Evolutionary conservation across 2,329 filamentous ascomycete species (phyloP).

Genomic region (Fusarium gaditjirri): DNA sequence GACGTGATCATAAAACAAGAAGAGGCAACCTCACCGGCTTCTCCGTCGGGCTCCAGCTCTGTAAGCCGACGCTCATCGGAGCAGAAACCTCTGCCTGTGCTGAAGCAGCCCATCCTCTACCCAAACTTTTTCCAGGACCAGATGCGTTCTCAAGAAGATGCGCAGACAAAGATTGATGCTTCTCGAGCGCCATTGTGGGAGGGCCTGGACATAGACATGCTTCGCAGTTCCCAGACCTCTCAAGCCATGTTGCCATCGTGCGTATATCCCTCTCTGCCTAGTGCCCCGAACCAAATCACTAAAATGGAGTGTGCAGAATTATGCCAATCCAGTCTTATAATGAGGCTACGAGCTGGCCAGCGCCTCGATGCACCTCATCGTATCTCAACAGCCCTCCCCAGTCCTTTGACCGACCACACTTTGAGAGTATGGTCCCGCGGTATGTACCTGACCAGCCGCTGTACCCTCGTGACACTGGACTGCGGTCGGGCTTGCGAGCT

Average conservation of each 20-base stretch:
- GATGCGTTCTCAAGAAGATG: background rate
- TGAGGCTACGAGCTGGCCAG: slow-evolving; percentile 22
- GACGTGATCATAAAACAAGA: background rate
- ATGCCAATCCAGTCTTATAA: slow-evolving; percentile 6
- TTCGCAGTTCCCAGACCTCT: slow-evolving; percentile 1
- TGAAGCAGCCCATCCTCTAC: slow-evolving; percentile 8
- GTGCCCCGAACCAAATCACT: background rate
- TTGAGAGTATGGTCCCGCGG: slow-evolving; percentile 7
- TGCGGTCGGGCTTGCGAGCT: slow-evolving; percentile 20
- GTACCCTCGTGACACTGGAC: background rate
- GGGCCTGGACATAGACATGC: background rate
- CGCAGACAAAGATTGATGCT: slow-evolving; percentile 16
- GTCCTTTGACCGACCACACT: slow-evolving; percentile 12
- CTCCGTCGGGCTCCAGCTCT: slow-evolving; percentile 13
- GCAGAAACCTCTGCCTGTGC: slow-evolving; percentile 32
- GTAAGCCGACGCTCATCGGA: slow-evolving; percentile 26
- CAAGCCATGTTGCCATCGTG: slow-evolving; percentile 27
- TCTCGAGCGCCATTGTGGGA: slow-evolving; percentile 6
- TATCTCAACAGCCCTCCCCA: slow-evolving; percentile 1
- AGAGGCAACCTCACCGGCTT: slow-evolving; percentile 9
- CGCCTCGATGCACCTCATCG: slow-evolving; percentile 9
- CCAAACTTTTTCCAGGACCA: slow-evolving; percentile 11
- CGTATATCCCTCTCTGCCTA: slow-evolving; percentile 1
- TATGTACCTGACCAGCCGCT: slow-evolving; percentile 9
- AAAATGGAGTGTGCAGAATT: slow-evolving; percentile 18